Evolutionary conservation across 2,329 filamentous ascomycete genomes (phyloP).

Genomic region (Sporothrix dimorphospora): DNA sequence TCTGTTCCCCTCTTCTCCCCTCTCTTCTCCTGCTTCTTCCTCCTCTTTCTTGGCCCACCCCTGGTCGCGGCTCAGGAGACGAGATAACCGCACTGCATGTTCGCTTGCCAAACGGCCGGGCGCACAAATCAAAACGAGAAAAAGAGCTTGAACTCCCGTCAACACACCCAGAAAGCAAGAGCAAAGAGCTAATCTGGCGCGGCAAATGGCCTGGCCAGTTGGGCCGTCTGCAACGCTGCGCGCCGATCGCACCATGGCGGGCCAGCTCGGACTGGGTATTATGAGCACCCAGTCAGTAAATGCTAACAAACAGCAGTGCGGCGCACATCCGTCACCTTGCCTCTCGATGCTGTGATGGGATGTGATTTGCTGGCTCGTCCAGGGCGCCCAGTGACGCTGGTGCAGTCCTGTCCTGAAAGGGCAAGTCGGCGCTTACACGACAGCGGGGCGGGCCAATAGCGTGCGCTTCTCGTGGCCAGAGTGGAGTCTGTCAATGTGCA

Average conservation of each 20-base stretch:
- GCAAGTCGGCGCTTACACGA: conserved; percentile 31
- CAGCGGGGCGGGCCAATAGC: conserved; percentile 28
- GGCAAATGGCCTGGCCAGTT: background rate
- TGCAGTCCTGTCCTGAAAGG: conserved; percentile 26
- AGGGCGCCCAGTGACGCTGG: conserved; percentile 6
- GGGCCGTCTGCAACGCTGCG: background rate
- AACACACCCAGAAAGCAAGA: background rate
- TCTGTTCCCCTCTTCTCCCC: background rate
- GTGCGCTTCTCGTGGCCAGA: background rate
- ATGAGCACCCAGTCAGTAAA: too few species aligned
- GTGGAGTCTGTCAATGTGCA: conserved; percentile 11
- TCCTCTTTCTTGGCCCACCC: background rate
- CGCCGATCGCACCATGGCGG: conserved; percentile 6
- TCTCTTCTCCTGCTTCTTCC: background rate
- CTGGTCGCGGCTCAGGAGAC: conserved; percentile 16
- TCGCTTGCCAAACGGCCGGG: conserved; percentile 2
- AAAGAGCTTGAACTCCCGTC: background rate
- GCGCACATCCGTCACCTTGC: conserved; percentile 9
- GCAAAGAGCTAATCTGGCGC: background rate
- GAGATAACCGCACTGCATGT: conserved; percentile 17
- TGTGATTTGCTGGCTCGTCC: conserved; percentile 20
- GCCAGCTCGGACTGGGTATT: too few species aligned
- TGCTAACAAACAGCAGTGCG: background rate
- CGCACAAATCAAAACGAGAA: background rate
- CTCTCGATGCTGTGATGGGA: conserved; percentile 10